phyloP scores from a whole-genome alignment of 805 yeast species.

The Lipomyces yamanashiensis region DNA sequence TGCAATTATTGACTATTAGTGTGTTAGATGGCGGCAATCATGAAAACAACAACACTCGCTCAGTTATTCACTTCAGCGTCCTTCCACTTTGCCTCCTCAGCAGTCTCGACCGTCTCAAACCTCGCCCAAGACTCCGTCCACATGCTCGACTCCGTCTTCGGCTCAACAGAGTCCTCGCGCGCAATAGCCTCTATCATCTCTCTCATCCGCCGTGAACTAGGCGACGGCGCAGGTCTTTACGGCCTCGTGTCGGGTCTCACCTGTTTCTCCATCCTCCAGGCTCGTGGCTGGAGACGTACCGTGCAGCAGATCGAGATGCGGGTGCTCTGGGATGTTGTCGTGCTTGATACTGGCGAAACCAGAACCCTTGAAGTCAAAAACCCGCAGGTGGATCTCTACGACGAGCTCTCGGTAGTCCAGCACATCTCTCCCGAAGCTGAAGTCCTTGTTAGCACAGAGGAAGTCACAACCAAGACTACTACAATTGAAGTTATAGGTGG shows the following conservation, averaged over 20 bases:
- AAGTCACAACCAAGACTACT: conserved; percentile 33
- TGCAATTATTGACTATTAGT: background rate
- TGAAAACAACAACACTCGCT: conserved; percentile 40
- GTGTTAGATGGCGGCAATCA: conserved; percentile 29
- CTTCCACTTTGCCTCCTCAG: conserved; percentile 41
- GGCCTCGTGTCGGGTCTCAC: conserved; percentile 42
- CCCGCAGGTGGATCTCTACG: conserved; percentile 20
- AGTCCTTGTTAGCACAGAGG: conserved; percentile 31
- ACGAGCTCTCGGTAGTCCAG: conserved; percentile 15
- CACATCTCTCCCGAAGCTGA: conserved; percentile 31
- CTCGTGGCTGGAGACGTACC: conserved; percentile 39
- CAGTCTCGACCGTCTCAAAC: conserved; percentile 37
- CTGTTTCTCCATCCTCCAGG: conserved; percentile 43
- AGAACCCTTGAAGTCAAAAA: conserved; percentile 32
- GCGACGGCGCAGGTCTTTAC: conserved; percentile 41
- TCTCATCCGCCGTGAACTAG: conserved; percentile 41
- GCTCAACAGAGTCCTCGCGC: conserved; percentile 44
- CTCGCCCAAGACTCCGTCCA: conserved; percentile 43
- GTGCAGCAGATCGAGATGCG: conserved; percentile 36
- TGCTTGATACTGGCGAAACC: conserved; percentile 44
- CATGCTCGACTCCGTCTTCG: conserved; percentile 42
- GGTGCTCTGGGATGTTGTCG: conserved; percentile 45
- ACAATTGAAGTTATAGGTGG: conserved; percentile 31
- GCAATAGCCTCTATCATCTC: conserved; percentile 42
- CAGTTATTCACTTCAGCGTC: conserved; percentile 42